Evolutionary conservation across 495 filamentous ascomycete species (phyloP).

Genomic region (Penicillium arizonense): DNA sequence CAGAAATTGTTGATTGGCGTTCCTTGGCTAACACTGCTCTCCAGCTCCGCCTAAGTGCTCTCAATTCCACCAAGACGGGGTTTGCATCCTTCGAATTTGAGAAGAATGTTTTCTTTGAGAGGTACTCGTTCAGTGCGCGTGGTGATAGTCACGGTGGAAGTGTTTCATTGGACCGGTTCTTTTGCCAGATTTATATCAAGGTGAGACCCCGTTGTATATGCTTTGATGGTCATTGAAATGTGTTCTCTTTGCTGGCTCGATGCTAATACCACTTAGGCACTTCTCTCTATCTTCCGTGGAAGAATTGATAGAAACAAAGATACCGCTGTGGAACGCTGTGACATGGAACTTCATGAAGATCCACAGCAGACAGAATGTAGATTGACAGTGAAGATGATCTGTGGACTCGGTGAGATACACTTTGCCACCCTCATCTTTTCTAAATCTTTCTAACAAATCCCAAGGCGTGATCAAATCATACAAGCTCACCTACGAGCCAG

Average conservation of each 20-base stretch:
- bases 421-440: not conserved
- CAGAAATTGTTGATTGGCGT: not conserved
- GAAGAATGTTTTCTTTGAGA: constrained; percentile 73
- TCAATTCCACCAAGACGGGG: constrained; percentile 92
- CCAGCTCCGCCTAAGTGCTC: constrained; percentile 74
- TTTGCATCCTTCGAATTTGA: constrained; percentile 81
- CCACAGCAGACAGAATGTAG: constrained; percentile 70
- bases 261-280: constrained; percentile 44
- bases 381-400: constrained; percentile 77
- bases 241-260: not conserved
- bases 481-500: constrained; percentile 84
- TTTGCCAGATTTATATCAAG: constrained; percentile 73
- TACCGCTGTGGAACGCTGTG: constrained; percentile 80
- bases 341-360: constrained; percentile 77
- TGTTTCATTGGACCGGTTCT: constrained; percentile 54
- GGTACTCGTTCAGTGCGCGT: constrained; percentile 50
- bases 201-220: constrained; percentile 25
- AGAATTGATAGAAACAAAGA: constrained; percentile 69
- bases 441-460: constrained; percentile 7
- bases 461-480: constrained; percentile 88
- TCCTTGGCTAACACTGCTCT: constrained; percentile 3
- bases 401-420: constrained; percentile 69
- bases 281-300: constrained; percentile 73
- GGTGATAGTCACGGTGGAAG: constrained; percentile 12
- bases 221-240: not conserved